phyloP scores from a whole-genome alignment of 306 rosid species.

The Cicer bijugum region DNA sequence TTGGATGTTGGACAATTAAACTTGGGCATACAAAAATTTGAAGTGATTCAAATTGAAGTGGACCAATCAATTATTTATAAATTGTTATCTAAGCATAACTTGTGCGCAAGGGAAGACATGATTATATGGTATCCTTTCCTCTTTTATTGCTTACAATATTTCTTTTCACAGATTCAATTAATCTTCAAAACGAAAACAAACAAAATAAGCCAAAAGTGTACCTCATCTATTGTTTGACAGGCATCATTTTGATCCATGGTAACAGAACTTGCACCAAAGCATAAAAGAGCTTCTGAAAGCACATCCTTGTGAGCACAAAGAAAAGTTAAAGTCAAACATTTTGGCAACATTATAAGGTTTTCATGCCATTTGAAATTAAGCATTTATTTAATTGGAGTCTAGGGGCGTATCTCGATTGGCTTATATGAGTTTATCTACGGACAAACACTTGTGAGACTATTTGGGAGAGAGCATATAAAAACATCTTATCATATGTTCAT shows the following conservation, averaged over 20 bases:
- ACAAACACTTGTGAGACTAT: too few species aligned
- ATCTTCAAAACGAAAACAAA: background rate
- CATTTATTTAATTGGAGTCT: slow-evolving; percentile 27
- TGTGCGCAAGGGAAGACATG: background rate
- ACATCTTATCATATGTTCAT: too few species aligned
- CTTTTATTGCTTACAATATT: background rate
- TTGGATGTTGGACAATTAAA: background rate
- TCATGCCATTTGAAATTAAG: background rate
- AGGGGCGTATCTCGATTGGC: too few species aligned
- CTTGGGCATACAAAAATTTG: background rate
- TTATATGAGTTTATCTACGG: too few species aligned
- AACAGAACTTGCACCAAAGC: slow-evolving; percentile 88
- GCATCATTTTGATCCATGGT: slow-evolving; percentile 59
- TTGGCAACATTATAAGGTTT: slow-evolving; percentile 10
- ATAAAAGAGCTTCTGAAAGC: slow-evolving; percentile 83
- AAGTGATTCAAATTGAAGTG: background rate
- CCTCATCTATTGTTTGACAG: slow-evolving; percentile 58
- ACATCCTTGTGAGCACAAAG: slow-evolving; percentile 61
- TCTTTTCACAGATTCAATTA: slow-evolving; percentile 12
- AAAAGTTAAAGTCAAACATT: slow-evolving; percentile 41
- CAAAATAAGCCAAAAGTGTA: slow-evolving; percentile 16
- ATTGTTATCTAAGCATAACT: slow-evolving; percentile 15
- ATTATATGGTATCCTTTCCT: background rate
- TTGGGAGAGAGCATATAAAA: too few species aligned
- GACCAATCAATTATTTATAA: background rate